phyloP scores from a whole-genome alignment of 345 rosid genomes.

The Populus deltoides region DNA sequence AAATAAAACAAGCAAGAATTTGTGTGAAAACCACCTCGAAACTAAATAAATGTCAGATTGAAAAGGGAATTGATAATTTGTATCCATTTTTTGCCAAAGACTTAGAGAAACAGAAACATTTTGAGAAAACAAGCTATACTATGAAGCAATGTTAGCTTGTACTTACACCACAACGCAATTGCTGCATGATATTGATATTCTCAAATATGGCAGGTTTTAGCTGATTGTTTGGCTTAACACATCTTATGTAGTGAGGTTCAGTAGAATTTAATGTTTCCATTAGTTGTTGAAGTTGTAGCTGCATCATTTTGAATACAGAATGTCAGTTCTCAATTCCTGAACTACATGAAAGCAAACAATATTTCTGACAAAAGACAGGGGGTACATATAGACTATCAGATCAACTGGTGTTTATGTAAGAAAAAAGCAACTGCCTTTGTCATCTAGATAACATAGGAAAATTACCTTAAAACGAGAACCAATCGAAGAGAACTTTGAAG shows the following conservation, averaged over 20 bases:
- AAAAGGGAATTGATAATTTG: background rate
- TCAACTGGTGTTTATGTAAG: background rate
- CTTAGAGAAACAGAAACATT: background rate
- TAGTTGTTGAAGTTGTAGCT: constrained; percentile 80
- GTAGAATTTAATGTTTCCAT: constrained; percentile 96
- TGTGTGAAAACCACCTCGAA: constrained; percentile 12
- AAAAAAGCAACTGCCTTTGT: background rate
- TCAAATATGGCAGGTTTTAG: constrained; percentile 93
- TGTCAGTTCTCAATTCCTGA: constrained; percentile 18
- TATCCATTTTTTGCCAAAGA: background rate
- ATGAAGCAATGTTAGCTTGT: constrained; percentile 3
- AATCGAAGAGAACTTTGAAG: constrained; percentile 91
- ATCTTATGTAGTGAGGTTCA: constrained; percentile 93
- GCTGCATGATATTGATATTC: constrained; percentile 95
- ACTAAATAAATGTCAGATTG: constrained; percentile 2
- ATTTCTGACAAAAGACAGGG: background rate
- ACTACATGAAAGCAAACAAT: background rate
- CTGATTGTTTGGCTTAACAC: constrained; percentile 93
- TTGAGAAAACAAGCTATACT: constrained; percentile 12
- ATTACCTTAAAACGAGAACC: constrained; percentile 92
- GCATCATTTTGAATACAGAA: constrained; percentile 35
- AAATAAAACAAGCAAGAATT: background rate
- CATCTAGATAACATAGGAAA: constrained; percentile 9
- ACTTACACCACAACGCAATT: constrained; percentile 94
- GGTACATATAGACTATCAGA: background rate